Evolutionary conservation across 495 filamentous ascomycete species (phyloP), one percentile per base, ranked within the genome.

Genomic region (Oleoguttula mirabilis): DNA sequence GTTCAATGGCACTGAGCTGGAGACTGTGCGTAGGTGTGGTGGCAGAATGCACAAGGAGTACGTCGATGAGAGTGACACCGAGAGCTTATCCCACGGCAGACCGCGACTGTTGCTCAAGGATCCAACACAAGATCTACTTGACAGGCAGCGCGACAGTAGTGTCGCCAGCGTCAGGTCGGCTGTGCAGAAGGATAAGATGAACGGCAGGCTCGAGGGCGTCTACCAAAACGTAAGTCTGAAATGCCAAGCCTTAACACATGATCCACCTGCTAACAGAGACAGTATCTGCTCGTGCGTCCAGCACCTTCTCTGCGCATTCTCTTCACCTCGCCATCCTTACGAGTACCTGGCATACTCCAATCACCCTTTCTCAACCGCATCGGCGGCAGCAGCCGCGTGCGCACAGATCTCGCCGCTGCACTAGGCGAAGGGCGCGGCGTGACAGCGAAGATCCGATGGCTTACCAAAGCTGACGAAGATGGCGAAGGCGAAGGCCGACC

Each of bases 241-340:
- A 3, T 34, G 7, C 1, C 25, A 16, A 41, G 39, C 12, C 10
- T 17, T 21, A 16, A 12, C 32, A 21, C 40, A 22, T 15, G 43
- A 28, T 32, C n/a, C 23, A 14, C 20, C n/a, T n/a, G 16, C 31
- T 34, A 43, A 16, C 16, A 14, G 1, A 20, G 15, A 32, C 60
- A 79, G 51, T 82, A 78, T 53, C 64, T 82, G 23, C 67, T 79
- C 37, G 62, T 82, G 31, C 71, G 76, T 1, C 76, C 77, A 0
- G 64, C 65, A 43, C 77, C 77, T 2, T 73, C 62, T 42, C 62
- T 80, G 3, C 67, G 71, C 19, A 72, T 79, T 44, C 67, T 80
- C n/a, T 80, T 80, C 61, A 69, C 74, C 31, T 77, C 73, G 4
- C 76, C 77, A 3, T 70, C 72, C 23, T 67, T 80, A 21, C 73